A percentile compares a stretch with the other conserved stretches of the same genome.
Evolutionary conservation across 345 rosid species (phyloP).

Genomic region (Iberis pinnata): DNA sequence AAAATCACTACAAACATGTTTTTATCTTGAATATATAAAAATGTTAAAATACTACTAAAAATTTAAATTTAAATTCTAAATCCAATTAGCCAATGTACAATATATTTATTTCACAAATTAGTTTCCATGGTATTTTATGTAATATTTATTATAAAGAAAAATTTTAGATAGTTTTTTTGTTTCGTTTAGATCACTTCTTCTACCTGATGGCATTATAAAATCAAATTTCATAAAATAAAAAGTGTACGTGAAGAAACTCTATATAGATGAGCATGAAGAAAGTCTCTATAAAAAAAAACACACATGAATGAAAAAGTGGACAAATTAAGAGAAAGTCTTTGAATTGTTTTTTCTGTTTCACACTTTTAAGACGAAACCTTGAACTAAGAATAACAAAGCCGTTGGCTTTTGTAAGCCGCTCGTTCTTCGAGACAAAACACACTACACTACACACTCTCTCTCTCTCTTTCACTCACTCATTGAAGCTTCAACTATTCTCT

Average conservation of each 20-base stretch:
- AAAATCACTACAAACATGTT: no score
- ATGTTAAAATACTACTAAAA: no score
- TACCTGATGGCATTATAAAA: slow-evolving; percentile 20
- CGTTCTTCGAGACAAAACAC: slow-evolving; percentile 34
- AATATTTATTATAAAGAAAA: no score
- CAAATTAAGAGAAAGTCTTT: no score
- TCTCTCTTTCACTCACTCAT: slow-evolving; percentile 12
- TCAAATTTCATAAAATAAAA: not conserved
- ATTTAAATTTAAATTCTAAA: no score
- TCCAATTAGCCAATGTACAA: no score
- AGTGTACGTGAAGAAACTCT: slow-evolving; percentile 11
- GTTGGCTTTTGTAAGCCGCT: slow-evolving; percentile 32
- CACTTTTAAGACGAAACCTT: slow-evolving; percentile 26
- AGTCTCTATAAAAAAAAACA: not conserved
- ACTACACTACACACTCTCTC: slow-evolving; percentile 11
- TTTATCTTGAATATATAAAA: no score
- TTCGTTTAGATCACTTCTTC: no score
- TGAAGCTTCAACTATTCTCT: slow-evolving; percentile 23
- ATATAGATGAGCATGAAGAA: slow-evolving; percentile 9
- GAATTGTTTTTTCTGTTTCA: slow-evolving; percentile 21
- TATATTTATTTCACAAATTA: no score
- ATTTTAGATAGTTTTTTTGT: no score
- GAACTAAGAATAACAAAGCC: slow-evolving; percentile 23
- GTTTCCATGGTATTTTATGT: no score
- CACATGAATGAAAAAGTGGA: not conserved